Percentiles rank a stretch among this genome's conserved stretches.
Conservation (phyloP, 2,329 filamentous ascomycete species). For the Aspergillus phoenicis region DNA sequence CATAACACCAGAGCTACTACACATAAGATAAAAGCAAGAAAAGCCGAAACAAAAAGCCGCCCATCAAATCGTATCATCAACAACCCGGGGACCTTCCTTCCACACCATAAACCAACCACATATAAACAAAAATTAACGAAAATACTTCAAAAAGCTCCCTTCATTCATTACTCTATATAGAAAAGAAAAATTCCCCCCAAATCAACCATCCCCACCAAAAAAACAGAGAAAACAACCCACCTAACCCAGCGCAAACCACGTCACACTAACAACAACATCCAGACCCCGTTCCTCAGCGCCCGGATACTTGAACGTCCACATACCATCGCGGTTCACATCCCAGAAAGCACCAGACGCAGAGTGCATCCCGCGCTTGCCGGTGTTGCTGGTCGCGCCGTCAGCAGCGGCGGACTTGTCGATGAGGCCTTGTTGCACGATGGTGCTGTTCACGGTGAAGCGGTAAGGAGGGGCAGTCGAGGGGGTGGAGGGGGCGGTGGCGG, state of each 20-base stretch:
- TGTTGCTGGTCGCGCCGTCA: constrained; percentile 61
- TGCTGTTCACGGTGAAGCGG: constrained; percentile 98
- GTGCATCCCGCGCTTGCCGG: constrained; percentile 74
- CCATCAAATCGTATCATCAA: too few species aligned
- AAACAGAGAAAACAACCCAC: neutral
- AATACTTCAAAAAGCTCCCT: neutral
- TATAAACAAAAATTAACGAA: neutral
- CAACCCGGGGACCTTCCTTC: too few species aligned
- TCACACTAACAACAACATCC: constrained; percentile 53
- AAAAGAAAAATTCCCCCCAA: neutral
- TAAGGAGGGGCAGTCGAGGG: constrained; percentile 59
- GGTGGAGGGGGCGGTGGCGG: constrained; percentile 43
- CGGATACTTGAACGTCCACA: constrained; percentile 57
- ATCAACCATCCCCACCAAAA: neutral
- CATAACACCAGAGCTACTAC: neutral
- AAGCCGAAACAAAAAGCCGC: neutral
- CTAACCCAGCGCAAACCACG: constrained; percentile 48
- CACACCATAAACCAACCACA: neutral
- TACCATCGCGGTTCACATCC: constrained; percentile 55
- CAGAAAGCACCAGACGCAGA: constrained; percentile 54
- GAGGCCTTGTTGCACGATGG: constrained; percentile 88
- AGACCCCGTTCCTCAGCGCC: constrained; percentile 50
- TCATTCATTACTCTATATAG: neutral
- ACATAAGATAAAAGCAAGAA: neutral
- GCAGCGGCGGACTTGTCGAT: constrained; percentile 55